Evolutionary conservation across 2,329 filamentous ascomycete genomes (phyloP), one percentile per base, ranked within the genome.

Genomic region (Alternaria viburni): DNA sequence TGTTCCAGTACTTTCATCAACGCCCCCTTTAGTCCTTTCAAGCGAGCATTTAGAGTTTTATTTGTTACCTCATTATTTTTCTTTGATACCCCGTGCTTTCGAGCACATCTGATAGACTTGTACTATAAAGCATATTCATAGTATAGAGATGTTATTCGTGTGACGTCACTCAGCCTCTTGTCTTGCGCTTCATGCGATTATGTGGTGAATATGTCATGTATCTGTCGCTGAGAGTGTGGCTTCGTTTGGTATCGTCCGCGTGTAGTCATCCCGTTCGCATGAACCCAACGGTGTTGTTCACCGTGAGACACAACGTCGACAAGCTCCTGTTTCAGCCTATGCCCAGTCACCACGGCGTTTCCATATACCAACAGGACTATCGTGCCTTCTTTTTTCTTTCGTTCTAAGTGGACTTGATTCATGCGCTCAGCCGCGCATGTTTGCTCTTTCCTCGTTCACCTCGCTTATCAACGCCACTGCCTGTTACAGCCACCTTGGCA

Each of bases 31-130:
- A 59, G 45, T 61, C 41, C 32, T 61, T 59, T 52, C 6, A 32
- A 69, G 69, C 68, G 62, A 67, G 68, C 68, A 71, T 67, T 54
- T 65, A 62, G 62, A 67, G 36, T 28, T 32, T 58, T 44, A 19
- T 21, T 32, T 41, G 26, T 15, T 54, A 36, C 46, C 41, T 23
- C 65, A 46, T 57, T 49, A 21, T 47, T 57, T 71, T 70, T 61
- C 52, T 52, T 69, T 67, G 65, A 69, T 71, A 71, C 52, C 67
- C 68, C 64, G 46, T 67, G 64, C 64, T 57, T 64, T 54, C 28
- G 41, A 51, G 68, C 68, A 69, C 55, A 66, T 41, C 21, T 50
- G 45, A 49, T 64, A 69, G 60, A 66, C 36, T 58, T 70, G 68
- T 70, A 70, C 52, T 58, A 65, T 67, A 62, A 65, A 65, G 15